Evolutionary conservation across 345 rosid genomes (phyloP), one percentile per base, ranked within the genome.

Genomic region (Gossypium australe): DNA sequence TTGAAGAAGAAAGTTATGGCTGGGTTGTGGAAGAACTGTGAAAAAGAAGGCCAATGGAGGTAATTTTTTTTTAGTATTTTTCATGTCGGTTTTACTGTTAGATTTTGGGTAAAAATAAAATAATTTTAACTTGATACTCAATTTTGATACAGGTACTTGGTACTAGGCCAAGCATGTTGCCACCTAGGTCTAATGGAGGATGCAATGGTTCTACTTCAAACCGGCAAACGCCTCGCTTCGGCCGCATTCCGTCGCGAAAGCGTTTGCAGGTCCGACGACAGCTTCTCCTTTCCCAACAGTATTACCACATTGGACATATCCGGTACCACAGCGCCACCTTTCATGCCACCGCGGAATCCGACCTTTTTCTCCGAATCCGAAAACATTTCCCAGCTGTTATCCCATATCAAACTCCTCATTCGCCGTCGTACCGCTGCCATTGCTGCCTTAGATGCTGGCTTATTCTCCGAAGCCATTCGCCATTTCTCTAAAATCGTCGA

Each of bases 151-250:
- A 94, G 98, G 86, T 94, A 91, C 76, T 74, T 83, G 80, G 89
- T 92, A 25, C 73, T 92, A 55, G 98, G 98, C 17, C 94, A 92
- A 84, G 98, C 98, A 7, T 94, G 98, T 75, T 86, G 92, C 80
- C 94, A 93, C 74, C 83, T 94, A 2, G 98, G 98, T 51, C 84
- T 94, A 5, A 89, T 94, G 98, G 98, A 94, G 84, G 98, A 94
- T 78, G 98, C 98, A 2, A 85, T 94, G 97, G 97, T 83, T 59
- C 89, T 94, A 0, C 94, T 94, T 59, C 98, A 92, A 76, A 92
- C 94, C 60, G 98, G 97, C 0, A 94, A 91, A 81, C 97, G 98
- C 76, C 88, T 94, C n/a, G 90, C 98, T 67, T 84, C 92, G 6
- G 98, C 98, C 16, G 98, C 94, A 68, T 89, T 89, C 82, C 98